Evolutionary conservation across 139 green algal species (phyloP).

Genomic region (Eudorina sp.): DNA sequence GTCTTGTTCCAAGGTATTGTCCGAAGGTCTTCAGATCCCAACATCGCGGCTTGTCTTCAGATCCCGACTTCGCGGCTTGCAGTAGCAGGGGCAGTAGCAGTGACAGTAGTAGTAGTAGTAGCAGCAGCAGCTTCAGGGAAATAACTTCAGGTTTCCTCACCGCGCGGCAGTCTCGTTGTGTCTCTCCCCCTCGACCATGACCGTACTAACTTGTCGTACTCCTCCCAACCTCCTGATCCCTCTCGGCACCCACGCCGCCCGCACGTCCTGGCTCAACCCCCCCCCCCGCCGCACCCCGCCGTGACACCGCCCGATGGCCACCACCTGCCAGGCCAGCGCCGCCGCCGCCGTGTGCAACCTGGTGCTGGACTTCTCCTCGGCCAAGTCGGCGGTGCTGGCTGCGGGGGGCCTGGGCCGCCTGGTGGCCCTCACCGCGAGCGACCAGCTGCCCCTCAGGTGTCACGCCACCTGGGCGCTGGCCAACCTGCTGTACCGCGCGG

Average conservation of each 20-base stretch:
- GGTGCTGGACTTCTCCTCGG: conserved; percentile 80
- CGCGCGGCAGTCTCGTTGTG: no score
- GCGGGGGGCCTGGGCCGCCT: conserved; percentile 54
- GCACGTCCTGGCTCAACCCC: neutral
- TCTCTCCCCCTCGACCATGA: no score
- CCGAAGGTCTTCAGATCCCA: no score
- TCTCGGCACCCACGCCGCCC: neutral
- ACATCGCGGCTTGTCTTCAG: no score
- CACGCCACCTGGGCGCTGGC: conserved; percentile 84
- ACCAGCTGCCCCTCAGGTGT: conserved; percentile 61
- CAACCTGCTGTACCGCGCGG: conserved; percentile 74
- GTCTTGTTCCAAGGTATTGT: no score
- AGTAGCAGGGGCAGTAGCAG: no score
- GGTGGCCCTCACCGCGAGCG: conserved; percentile 55
- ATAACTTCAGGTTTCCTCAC: no score
- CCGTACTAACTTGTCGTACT: no score
- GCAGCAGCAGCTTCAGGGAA: no score
- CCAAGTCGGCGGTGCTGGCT: conserved; percentile 77
- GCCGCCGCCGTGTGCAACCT: conserved; percentile 87
- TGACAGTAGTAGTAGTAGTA: no score
- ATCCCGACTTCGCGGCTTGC: no score
- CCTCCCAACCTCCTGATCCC: no score
- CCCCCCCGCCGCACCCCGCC: neutral
- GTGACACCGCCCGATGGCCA: neutral
- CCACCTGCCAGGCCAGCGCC: conserved; percentile 73